phyloP scores from a whole-genome alignment of 805 yeast species.

The Saccharomycopsis fermentans region DNA sequence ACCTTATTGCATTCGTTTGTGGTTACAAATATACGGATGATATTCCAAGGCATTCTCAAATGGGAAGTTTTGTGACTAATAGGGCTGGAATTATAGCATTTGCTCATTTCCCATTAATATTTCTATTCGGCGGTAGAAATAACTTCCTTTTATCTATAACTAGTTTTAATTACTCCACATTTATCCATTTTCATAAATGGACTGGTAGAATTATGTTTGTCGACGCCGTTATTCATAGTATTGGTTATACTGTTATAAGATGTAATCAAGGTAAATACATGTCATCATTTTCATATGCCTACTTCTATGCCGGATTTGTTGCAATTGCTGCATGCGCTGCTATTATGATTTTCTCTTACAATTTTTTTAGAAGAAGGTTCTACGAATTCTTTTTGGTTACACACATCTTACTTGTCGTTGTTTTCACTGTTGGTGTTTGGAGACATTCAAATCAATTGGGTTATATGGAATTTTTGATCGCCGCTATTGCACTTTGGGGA shows the following conservation, averaged over 20 bases:
- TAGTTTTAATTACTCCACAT: slow-evolving; percentile 54
- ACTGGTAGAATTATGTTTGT: slow-evolving; percentile 36
- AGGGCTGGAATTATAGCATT: slow-evolving; percentile 28
- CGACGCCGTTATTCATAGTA: slow-evolving; percentile 10
- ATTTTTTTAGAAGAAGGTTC: slow-evolving; percentile 37
- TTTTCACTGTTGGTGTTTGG: slow-evolving; percentile 48
- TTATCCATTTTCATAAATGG: slow-evolving; percentile 63
- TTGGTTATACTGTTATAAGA: background rate
- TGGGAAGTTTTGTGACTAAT: slow-evolving; percentile 33
- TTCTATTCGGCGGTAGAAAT: slow-evolving; percentile 64
- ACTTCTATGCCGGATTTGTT: slow-evolving; percentile 38
- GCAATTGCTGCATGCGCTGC: slow-evolving; percentile 34
- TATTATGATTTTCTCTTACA: slow-evolving; percentile 36
- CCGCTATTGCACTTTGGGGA: slow-evolving; percentile 58
- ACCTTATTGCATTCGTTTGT: slow-evolving; percentile 23
- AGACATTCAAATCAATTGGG: slow-evolving; percentile 44
- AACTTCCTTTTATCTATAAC: slow-evolving; percentile 52
- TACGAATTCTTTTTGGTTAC: slow-evolving; percentile 55
- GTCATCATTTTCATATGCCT: slow-evolving; percentile 20
- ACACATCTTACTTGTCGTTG: slow-evolving; percentile 47
- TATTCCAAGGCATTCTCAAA: slow-evolving; percentile 26
- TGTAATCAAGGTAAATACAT: background rate
- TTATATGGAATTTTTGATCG: slow-evolving; percentile 42
- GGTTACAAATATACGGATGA: slow-evolving; percentile 24
- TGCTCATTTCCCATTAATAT: slow-evolving; percentile 41